Percentiles rank a stretch among this genome's conserved stretches.
Evolutionary conservation across 2,329 filamentous ascomycete genomes (phyloP).

Genomic region (Verticillium longisporum): DNA sequence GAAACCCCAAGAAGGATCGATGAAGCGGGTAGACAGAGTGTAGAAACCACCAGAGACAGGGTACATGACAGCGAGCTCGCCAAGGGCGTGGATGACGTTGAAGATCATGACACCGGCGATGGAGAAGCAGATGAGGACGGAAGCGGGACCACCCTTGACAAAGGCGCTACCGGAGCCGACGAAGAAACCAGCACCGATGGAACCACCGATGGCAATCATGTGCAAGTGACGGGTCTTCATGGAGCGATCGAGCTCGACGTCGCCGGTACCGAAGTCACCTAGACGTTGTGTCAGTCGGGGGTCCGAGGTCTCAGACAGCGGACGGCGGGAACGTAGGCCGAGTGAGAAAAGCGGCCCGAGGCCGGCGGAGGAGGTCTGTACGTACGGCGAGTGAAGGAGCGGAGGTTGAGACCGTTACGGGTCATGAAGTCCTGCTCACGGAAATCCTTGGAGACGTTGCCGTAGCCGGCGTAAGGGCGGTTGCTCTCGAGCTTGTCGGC

Average conservation of each 20-base stretch:
- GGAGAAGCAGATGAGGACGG: slow-evolving; percentile 41
- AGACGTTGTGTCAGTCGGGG: not conserved
- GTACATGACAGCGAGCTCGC: slow-evolving; percentile 55
- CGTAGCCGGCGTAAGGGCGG: slow-evolving; percentile 1
- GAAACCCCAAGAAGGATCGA: slow-evolving; percentile 54
- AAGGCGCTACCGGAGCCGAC: slow-evolving; percentile 51
- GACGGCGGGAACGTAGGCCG: too few relatives aligned
- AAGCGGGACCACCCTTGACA: slow-evolving; percentile 38
- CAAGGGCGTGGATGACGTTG: slow-evolving; percentile 53
- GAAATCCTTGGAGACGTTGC: slow-evolving; percentile 10
- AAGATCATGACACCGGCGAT: slow-evolving; percentile 56
- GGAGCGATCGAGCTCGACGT: slow-evolving; percentile 31
- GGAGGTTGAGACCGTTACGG: slow-evolving; percentile 27
- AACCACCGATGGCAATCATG: slow-evolving; percentile 57
- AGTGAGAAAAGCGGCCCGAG: not conserved
- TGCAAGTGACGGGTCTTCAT: slow-evolving; percentile 54
- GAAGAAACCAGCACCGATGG: slow-evolving; percentile 58
- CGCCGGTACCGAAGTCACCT: slow-evolving; percentile 9
- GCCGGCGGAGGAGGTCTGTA: slow-evolving; percentile 4
- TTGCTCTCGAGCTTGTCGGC: slow-evolving; percentile 12
- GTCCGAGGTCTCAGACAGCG: too few relatives aligned
- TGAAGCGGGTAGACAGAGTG: slow-evolving; percentile 53
- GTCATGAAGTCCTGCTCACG: slow-evolving; percentile 26
- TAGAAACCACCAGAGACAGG: slow-evolving; percentile 59
- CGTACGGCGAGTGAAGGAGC: slow-evolving; percentile 29